Evolutionary conservation across 176 grass and related monocot species (phyloP).

Genomic region (Zoysia japonica): DNA sequence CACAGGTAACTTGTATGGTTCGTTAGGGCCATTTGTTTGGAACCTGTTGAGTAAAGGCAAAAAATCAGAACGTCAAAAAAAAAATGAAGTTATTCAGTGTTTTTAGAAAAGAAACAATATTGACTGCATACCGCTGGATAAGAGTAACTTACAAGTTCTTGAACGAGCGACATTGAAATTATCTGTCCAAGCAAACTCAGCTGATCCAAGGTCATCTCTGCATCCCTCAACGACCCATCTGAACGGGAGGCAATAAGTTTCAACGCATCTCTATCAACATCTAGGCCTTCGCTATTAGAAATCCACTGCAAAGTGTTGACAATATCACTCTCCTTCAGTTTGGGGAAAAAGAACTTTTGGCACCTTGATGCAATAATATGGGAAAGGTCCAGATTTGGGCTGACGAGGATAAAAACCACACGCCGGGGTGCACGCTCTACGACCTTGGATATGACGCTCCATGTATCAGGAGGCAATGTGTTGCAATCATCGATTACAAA

Average conservation of each 20-base stretch:
- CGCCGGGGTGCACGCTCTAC: slow-evolving; percentile 62
- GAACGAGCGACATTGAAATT: slow-evolving; percentile 86
- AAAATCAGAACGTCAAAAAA: too few relatives aligned
- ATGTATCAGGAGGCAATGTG: slow-evolving; percentile 59
- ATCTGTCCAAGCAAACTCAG: slow-evolving; percentile 86
- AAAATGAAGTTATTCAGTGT: slow-evolving; percentile 9
- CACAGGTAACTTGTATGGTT: too few relatives aligned
- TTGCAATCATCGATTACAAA: slow-evolving; percentile 89
- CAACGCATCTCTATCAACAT: slow-evolving; percentile 87
- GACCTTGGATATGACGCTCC: slow-evolving; percentile 74
- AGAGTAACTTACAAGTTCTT: slow-evolving; percentile 85
- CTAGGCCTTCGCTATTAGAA: slow-evolving; percentile 79
- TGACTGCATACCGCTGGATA: neutral
- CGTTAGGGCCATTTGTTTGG: too few relatives aligned
- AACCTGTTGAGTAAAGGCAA: too few relatives aligned
- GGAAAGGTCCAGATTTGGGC: slow-evolving; percentile 68
- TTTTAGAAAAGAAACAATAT: neutral
- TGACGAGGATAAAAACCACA: slow-evolving; percentile 78
- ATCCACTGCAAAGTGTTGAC: slow-evolving; percentile 85
- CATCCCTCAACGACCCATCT: slow-evolving; percentile 92
- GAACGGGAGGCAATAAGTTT: slow-evolving; percentile 93
- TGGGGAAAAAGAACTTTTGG: slow-evolving; percentile 94
- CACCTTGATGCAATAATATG: slow-evolving; percentile 88
- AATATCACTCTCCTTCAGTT: slow-evolving; percentile 85
- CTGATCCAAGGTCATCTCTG: slow-evolving; percentile 94